phyloP scores from a whole-genome alignment of 1,284 basidiomycete species.

The Trichosporon sp. region DNA sequence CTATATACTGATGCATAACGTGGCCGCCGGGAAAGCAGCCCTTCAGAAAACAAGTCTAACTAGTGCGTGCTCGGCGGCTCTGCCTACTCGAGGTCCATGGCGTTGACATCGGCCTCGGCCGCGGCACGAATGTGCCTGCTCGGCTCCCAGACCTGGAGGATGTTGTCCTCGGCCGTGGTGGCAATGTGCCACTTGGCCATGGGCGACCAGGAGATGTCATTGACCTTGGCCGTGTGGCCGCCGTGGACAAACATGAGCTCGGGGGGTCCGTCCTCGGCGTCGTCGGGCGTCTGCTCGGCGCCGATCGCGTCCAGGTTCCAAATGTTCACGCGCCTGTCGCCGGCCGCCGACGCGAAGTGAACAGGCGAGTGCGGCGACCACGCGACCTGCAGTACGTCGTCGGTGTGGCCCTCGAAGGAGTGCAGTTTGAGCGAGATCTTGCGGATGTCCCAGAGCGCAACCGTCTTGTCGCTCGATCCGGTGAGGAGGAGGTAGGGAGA shows the following conservation, averaged over 20 bases:
- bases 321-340: constrained; percentile 89
- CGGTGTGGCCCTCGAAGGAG: constrained; percentile 88
- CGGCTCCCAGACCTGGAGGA: constrained; percentile 58
- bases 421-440: constrained; percentile 80
- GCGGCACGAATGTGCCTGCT: constrained; percentile 58
- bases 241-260: constrained; percentile 92
- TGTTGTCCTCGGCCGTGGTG: constrained; percentile 61
- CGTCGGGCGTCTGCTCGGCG: constrained; percentile 93
- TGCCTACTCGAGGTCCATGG: constrained; percentile 54
- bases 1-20: constrained; percentile 10
- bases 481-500: constrained; percentile 84
- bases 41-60: constrained; percentile 4
- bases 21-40: background rate
- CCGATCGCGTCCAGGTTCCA: constrained; percentile 96
- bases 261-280: constrained; percentile 93
- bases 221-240: constrained; percentile 61
- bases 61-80: background rate
- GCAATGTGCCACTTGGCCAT: constrained; percentile 57
- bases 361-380: constrained; percentile 94
- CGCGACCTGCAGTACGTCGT: constrained; percentile 89
- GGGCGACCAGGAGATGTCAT: constrained; percentile 57
- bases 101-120: constrained; percentile 50
- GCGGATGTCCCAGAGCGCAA: constrained; percentile 86
- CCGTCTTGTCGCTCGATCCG: constrained; percentile 93
- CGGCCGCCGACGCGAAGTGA: constrained; percentile 87